These are phyloP conservation scores for Penicillium sp. DNA, from an alignment of 2,329 filamentous ascomycete species.

Conservation along the genomic window DNA sequence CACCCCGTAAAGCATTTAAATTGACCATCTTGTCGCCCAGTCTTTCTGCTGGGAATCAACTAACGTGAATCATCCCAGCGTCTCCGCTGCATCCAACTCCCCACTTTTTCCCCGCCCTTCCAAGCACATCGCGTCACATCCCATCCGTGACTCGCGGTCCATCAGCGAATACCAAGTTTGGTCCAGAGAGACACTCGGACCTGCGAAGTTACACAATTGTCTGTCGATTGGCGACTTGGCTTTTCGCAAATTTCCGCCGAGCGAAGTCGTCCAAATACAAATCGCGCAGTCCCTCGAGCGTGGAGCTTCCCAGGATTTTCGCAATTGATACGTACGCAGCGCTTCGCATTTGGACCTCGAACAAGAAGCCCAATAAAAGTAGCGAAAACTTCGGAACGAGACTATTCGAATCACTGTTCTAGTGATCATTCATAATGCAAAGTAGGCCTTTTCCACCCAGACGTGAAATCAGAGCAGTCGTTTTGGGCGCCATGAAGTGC, in stretches of 20 bases:
- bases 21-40: not conserved
- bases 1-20: not conserved
- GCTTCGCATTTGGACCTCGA: not conserved
- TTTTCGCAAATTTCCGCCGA: not conserved
- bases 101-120: constrained; percentile 37
- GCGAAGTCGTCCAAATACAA: not conserved
- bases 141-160: constrained; percentile 12
- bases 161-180: constrained; percentile 5
- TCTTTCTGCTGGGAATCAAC: not conserved
- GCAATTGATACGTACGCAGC: not conserved
- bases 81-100: constrained; percentile 21
- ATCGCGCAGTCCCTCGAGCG: too few relatives aligned
- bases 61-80: not conserved
- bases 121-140: constrained; percentile 15
- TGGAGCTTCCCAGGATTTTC: not conserved
- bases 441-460: constrained; percentile 28
- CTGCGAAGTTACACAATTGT: not conserved
- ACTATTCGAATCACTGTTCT: not conserved
- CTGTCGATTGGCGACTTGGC: constrained; percentile 1
- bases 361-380: not conserved
- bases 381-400: not conserved
- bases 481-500: too few relatives aligned
- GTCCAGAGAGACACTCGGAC: not conserved
- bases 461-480: too few relatives aligned
- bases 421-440: constrained; percentile 34